Conservation (phyloP, 345 rosid species). For the Euphorbia pulcherrima region DNA sequence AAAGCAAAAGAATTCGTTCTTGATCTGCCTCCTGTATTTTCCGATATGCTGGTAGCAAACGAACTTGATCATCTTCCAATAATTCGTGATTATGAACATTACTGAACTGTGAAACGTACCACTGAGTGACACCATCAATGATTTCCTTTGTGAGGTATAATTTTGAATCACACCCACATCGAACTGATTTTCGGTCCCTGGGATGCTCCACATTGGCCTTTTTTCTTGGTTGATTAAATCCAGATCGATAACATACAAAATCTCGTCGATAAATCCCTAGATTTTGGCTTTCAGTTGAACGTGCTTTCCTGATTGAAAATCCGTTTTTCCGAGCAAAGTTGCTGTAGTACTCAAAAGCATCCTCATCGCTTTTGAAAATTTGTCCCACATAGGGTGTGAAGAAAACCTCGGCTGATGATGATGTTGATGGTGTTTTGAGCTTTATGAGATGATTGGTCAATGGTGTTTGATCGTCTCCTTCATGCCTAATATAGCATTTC, state of each 20-base stretch:
- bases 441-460: conserved; percentile 44
- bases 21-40: conserved; percentile 87
- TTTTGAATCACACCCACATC: conserved; percentile 95
- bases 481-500: conserved; percentile 70
- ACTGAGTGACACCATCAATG: conserved; percentile 55
- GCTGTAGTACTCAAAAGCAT: conserved; percentile 82
- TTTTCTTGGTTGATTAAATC: conserved; percentile 87
- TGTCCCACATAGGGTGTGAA: conserved; percentile 85
- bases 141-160: conserved; percentile 75
- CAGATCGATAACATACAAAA: conserved; percentile 94
- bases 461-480: conserved; percentile 60
- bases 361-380: conserved; percentile 69
- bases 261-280: conserved; percentile 82
- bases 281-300: conserved; percentile 84
- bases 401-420: conserved; percentile 42
- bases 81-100: conserved; percentile 93
- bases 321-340: conserved; percentile 80
- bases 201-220: conserved; percentile 88
- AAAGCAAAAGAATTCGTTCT: conserved; percentile 76
- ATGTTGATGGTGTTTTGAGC: conserved; percentile 44
- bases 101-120: conserved; percentile 91
- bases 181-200: conserved; percentile 82
- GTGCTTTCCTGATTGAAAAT: conserved; percentile 84
- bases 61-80: conserved; percentile 88
- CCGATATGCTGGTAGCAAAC: conserved; percentile 86